Evolutionary conservation across 1,139 yeast genomes (phyloP).

Genomic region (Suhomyces maxii): DNA sequence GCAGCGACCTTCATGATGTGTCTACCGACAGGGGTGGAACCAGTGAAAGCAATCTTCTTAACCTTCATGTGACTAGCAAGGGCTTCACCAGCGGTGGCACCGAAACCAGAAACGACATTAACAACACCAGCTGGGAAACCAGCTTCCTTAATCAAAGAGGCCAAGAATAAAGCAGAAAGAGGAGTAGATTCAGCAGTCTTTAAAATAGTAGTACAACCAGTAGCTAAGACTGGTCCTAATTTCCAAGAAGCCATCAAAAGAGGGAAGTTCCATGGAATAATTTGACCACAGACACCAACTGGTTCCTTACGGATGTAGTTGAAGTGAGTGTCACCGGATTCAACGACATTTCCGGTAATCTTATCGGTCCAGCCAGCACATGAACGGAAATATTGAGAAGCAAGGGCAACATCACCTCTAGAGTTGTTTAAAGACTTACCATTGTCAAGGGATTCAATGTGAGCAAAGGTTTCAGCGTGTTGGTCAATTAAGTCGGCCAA

Average conservation of each 20-base stretch:
- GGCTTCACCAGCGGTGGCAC: constrained; percentile 33
- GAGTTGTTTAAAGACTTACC: constrained; percentile 20
- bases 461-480: constrained; percentile 19
- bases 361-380: constrained; percentile 32
- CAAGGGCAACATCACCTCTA: constrained; percentile 18
- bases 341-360: constrained; percentile 23
- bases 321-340: constrained; percentile 26
- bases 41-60: constrained; percentile 39
- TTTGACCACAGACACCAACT: constrained; percentile 40
- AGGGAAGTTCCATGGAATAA: constrained; percentile 43
- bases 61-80: constrained; percentile 32
- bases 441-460: constrained; percentile 21
- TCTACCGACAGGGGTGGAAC: constrained; percentile 38
- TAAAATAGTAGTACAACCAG: constrained; percentile 36
- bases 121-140: constrained; percentile 36
- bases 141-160: constrained; percentile 30
- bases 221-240: constrained; percentile 35
- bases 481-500: constrained; percentile 21
- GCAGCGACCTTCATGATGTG: constrained; percentile 35
- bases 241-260: constrained; percentile 40
- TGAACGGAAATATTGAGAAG: constrained; percentile 23
- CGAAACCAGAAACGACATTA: constrained; percentile 35
- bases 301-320: constrained; percentile 33
- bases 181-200: constrained; percentile 40
- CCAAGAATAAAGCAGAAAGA: constrained; percentile 33